phyloP scores from a whole-genome alignment of 768 basidiomycete species.

The Trametes cingulata region DNA sequence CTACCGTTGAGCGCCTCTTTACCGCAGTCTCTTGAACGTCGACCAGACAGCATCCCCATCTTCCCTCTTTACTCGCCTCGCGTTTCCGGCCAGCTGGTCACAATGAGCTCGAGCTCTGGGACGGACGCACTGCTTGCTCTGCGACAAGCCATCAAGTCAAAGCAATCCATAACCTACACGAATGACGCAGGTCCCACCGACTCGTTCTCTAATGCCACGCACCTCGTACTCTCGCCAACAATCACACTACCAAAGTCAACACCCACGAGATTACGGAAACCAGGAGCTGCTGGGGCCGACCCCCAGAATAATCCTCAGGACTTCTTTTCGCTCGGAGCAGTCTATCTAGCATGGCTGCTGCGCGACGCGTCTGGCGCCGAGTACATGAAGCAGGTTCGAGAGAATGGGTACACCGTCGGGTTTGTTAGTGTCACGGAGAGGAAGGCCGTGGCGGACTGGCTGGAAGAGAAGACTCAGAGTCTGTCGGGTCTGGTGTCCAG shows the following conservation, averaged over 20 bases:
- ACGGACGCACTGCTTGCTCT: constrained; percentile 58
- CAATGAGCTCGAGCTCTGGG: constrained; percentile 15
- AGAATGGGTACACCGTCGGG: constrained; percentile 68
- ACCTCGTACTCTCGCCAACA: constrained; percentile 58
- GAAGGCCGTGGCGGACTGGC: constrained; percentile 83
- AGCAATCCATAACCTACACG: constrained; percentile 50
- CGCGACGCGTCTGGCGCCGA: constrained; percentile 75
- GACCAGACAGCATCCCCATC: neutral
- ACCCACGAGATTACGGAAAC: constrained; percentile 78
- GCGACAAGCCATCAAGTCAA: constrained; percentile 61
- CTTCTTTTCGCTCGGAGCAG: constrained; percentile 77
- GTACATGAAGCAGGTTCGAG: constrained; percentile 85
- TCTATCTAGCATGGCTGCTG: constrained; percentile 83
- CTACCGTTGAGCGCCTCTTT: neutral
- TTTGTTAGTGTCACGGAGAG: constrained; percentile 88
- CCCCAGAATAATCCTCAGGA: constrained; percentile 45
- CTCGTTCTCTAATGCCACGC: constrained; percentile 58
- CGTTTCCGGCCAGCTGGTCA: neutral
- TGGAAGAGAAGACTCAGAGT: constrained; percentile 55
- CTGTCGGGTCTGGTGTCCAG: constrained; percentile 5
- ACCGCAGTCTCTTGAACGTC: neutral
- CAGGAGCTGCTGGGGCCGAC: constrained; percentile 45
- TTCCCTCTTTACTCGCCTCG: neutral
- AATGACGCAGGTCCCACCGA: constrained; percentile 40
- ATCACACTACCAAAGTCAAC: constrained; percentile 67